Evolutionary conservation across 2,329 filamentous ascomycete species (phyloP).

Genomic region (Fusarium stilboides): DNA sequence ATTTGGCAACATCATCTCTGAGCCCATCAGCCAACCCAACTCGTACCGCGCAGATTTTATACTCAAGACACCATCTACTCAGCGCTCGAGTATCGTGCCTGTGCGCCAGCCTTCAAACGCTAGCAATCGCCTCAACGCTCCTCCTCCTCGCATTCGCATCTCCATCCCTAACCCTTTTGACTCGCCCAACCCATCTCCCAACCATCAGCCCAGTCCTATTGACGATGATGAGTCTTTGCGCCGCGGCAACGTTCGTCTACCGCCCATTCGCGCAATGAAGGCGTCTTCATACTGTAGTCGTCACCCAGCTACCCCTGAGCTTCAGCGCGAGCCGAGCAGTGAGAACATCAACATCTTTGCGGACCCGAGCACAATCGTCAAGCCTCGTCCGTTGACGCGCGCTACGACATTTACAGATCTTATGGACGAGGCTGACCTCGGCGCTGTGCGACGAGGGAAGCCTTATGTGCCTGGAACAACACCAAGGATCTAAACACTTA

Average conservation of each 20-base stretch:
- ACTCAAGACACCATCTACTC: slow-evolving; percentile 54
- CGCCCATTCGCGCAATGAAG: slow-evolving; percentile 60
- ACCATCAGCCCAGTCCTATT: slow-evolving; percentile 43
- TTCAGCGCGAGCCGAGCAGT: slow-evolving; percentile 61
- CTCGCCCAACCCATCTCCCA: slow-evolving; percentile 52
- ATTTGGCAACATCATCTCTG: slow-evolving; percentile 67
- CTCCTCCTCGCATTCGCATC: slow-evolving; percentile 45
- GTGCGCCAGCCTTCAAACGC: slow-evolving; percentile 28
- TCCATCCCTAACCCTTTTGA: slow-evolving; percentile 57
- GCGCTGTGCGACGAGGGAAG: slow-evolving; percentile 59
- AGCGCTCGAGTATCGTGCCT: slow-evolving; percentile 29
- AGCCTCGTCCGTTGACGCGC: slow-evolving; percentile 49
- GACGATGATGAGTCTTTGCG: slow-evolving; percentile 48
- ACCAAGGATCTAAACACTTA: slow-evolving; percentile 49
- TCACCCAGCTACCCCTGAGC: slow-evolving; percentile 52
- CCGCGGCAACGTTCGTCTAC: slow-evolving; percentile 51
- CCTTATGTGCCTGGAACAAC: slow-evolving; percentile 60
- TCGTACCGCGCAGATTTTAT: slow-evolving; percentile 69
- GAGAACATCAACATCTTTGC: slow-evolving; percentile 69
- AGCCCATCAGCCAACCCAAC: slow-evolving; percentile 65
- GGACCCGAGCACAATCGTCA: slow-evolving; percentile 61
- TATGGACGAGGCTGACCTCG: slow-evolving; percentile 64
- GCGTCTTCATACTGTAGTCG: slow-evolving; percentile 47
- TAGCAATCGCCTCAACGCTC: slow-evolving; percentile 32
- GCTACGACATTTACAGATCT: slow-evolving; percentile 69